phyloP scores from a whole-genome alignment of 1,139 yeast genomes.

The Taphrina communis region DNA sequence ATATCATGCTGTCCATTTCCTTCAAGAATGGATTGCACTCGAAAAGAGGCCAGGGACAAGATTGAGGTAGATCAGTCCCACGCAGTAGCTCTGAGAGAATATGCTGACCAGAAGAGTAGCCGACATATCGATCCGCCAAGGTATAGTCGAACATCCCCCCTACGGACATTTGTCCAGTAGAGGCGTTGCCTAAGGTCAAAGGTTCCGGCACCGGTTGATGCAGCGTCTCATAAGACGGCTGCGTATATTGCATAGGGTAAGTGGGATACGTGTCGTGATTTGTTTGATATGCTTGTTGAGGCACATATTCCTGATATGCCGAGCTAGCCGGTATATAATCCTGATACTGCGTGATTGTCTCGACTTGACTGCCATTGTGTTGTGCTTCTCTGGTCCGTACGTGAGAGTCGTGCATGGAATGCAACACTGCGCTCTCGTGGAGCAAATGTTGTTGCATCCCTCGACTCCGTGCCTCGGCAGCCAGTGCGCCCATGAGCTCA shows the following conservation, averaged over 20 bases:
- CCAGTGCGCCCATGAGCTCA: not conserved
- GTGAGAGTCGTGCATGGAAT: not conserved
- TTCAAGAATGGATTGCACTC: slow-evolving; percentile 14
- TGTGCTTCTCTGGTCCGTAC: not conserved
- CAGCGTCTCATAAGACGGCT: not conserved
- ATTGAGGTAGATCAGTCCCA: slow-evolving; percentile 10
- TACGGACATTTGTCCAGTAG: not conserved
- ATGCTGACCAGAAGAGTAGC: slow-evolving; percentile 28
- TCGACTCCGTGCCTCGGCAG: not conserved
- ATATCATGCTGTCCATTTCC: slow-evolving; percentile 9
- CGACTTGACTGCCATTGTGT: not conserved
- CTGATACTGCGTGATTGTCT: not conserved
- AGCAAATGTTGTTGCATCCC: not conserved
- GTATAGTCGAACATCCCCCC: not conserved
- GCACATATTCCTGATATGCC: slow-evolving; percentile 8
- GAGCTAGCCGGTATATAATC: not conserved
- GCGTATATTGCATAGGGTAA: not conserved
- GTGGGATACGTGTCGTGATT: not conserved
- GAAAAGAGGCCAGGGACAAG: slow-evolving; percentile 29
- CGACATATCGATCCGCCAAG: not conserved
- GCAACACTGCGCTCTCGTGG: not conserved
- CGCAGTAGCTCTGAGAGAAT: slow-evolving; percentile 8
- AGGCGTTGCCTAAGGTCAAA: not conserved
- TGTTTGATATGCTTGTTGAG: not conserved
- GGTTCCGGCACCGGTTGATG: not conserved